Base-by-base conservation (phyloP, 2,329 filamentous ascomycete genomes). In the Diplocarpon mali region DNA sequence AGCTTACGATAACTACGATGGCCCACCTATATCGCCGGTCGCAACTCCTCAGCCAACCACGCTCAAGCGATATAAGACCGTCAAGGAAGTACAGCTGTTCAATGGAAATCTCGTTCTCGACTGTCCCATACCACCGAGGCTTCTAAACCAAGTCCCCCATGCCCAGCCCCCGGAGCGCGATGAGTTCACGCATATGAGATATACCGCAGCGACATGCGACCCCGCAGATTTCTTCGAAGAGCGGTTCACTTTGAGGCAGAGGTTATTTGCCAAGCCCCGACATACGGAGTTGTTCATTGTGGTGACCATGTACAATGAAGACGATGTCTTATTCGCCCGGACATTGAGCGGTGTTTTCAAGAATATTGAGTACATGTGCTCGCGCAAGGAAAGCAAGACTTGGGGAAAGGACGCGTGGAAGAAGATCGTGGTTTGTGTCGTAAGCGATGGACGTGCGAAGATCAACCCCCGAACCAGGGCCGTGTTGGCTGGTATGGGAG, bases 391-490 rank as follows among this genome's bases (percentile, higher is more conserved):
- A 62, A 95, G 88, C 67, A 94, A 95, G 68, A 96, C 90, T 0
- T 98, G 92, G 92, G 92, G 92, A 54, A 92, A 93, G 64, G 87
- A 95, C 58, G 89, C 90, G 4, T 98, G 92, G 92, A 96, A 98
- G 71, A 98, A 98, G 72, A 96, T 98, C 57, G 92, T 98, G 9
- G 92, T 98, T 10, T 96, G 90, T 64, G 80, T 98, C 36, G 92
- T 98, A 53, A 95, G 88, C 57, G 92, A 98, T 60, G 92, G 92
- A 48, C 88, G 92, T 76, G 84, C 82, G 49, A 95, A 95, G 71
- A 98, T 98, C 69, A 95, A 96, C 64, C 78, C 85, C 2, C 73
- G 92, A 52, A 98, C 92, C 2, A 80, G 84, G 59, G 88, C 90
- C 29, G 78, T 96, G 14, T 68, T 98, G 40, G 89, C 92, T 15